Conservation (phyloP, 805 yeast species). For the Saccharomycopsis sp. region DNA sequence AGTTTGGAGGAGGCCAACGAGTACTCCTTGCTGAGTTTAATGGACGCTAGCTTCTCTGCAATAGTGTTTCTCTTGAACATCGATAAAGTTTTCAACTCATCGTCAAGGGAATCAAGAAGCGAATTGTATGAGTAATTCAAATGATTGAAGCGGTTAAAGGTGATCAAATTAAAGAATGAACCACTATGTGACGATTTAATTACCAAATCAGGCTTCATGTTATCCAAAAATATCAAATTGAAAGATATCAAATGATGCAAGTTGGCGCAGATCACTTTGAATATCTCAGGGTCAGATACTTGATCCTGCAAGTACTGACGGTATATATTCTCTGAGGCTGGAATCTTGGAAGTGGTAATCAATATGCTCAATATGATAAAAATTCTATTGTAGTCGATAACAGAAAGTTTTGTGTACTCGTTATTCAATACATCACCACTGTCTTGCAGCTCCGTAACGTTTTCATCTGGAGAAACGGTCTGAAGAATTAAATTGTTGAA, state of each 20-base stretch:
- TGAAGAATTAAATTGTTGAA: constrained; percentile 7
- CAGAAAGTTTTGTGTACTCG: not conserved
- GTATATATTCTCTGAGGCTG: constrained; percentile 6
- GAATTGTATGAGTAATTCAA: constrained; percentile 14
- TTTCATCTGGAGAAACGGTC: not conserved
- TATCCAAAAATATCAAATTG: constrained; percentile 16
- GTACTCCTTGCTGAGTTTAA: not conserved
- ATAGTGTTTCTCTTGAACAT: constrained; percentile 5
- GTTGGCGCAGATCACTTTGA: constrained; percentile 1
- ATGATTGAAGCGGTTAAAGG: constrained; percentile 19
- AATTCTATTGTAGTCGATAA: constrained; percentile 15
- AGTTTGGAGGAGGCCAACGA: not conserved
- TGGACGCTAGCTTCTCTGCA: not conserved
- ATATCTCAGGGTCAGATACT: not conserved
- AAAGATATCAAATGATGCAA: constrained; percentile 13
- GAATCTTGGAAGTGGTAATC: constrained; percentile 6
- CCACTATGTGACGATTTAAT: constrained; percentile 9
- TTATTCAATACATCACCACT: too few relatives aligned
- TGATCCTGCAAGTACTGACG: not conserved
- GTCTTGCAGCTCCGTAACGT: not conserved
- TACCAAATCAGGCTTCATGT: constrained; percentile 14
- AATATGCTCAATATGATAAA: constrained; percentile 12
- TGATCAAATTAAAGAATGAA: constrained; percentile 19
- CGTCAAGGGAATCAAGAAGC: constrained; percentile 5
- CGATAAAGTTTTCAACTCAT: constrained; percentile 8